A percentile compares a stretch with the other conserved stretches of the same genome.
Evolutionary conservation across 163 green algal genomes (phyloP).

Genomic region (Volvox carteri): DNA sequence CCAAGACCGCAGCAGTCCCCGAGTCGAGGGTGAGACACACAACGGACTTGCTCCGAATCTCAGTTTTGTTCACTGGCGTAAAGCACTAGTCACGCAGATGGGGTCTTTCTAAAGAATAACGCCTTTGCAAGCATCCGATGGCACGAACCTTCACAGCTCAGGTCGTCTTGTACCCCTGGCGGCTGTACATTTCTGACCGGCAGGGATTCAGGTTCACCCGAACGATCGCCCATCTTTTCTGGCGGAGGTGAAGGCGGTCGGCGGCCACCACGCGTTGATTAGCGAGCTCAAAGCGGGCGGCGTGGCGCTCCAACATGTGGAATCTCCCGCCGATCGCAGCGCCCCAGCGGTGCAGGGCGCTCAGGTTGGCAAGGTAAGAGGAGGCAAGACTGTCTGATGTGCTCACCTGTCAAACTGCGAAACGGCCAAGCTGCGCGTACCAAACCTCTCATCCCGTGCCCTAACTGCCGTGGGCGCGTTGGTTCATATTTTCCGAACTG

Average conservation of each 20-base stretch:
- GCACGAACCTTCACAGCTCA: no score
- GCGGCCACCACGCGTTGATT: slow-evolving; percentile 22
- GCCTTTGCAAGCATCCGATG: no score
- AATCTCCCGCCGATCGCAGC: slow-evolving; percentile 34
- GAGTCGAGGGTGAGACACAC: slow-evolving; percentile 4
- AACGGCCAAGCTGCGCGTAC: no score
- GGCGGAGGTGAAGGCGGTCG: slow-evolving; percentile 20
- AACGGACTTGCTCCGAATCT: background rate
- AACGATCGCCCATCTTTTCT: slow-evolving; percentile 12
- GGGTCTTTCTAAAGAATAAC: no score
- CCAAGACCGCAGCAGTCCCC: slow-evolving; percentile 3
- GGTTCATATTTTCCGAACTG: no score
- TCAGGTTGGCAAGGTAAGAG: slow-evolving; percentile 36
- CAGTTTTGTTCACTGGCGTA: no score
- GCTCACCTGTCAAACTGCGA: no score
- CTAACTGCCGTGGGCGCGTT: no score
- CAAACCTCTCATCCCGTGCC: no score
- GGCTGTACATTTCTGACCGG: background rate
- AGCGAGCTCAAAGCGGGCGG: slow-evolving; percentile 33
- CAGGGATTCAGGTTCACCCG: slow-evolving; percentile 25
- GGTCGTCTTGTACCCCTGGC: no score
- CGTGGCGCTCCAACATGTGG: slow-evolving; percentile 8
- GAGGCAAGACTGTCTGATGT: no score
- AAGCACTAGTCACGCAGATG: no score
- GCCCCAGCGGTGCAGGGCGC: slow-evolving; percentile 13